These are phyloP conservation scores for Achaetomiella virescens DNA, from an alignment of 495 filamentous ascomycete genomes.

Conservation along the genomic window DNA sequence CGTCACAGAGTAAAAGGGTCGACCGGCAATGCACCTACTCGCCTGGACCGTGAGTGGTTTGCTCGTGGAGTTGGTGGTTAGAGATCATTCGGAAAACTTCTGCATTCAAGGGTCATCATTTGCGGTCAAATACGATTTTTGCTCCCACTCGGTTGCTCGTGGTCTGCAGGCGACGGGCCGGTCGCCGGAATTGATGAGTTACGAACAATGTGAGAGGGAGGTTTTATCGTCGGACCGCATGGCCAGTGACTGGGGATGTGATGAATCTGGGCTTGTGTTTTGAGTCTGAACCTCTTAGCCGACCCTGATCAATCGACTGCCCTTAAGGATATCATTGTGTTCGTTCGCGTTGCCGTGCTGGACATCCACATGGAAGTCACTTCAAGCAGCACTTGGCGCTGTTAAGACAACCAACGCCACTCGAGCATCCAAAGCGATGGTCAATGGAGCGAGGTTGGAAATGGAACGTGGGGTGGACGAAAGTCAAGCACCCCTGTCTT, in stretches of 20 bases:
- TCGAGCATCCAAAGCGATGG: too few relatives aligned
- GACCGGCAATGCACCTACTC: conserved; percentile 29
- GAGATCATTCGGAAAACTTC: conserved; percentile 37
- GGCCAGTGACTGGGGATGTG: background rate
- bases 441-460: too few relatives aligned
- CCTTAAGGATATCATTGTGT: too few relatives aligned
- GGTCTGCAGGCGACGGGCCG: conserved; percentile 13
- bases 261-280: background rate
- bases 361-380: too few relatives aligned
- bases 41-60: conserved; percentile 32
- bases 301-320: too few relatives aligned
- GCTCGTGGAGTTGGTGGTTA: conserved; percentile 37
- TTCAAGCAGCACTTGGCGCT: too few relatives aligned
- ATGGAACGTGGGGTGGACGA: too few relatives aligned
- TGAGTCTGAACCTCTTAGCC: too few relatives aligned
- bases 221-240: conserved; percentile 6
- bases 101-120: conserved; percentile 33
- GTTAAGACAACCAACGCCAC: too few relatives aligned
- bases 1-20: conserved; percentile 31
- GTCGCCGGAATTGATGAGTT: conserved; percentile 12
- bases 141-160: conserved; percentile 14
- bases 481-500: too few relatives aligned
- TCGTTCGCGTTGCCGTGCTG: too few relatives aligned
- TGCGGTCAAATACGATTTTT: conserved; percentile 35
- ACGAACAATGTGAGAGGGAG: conserved; percentile 8